Conservation (phyloP, 805 yeast genomes). For the Ogataea polymorpha region DNA sequence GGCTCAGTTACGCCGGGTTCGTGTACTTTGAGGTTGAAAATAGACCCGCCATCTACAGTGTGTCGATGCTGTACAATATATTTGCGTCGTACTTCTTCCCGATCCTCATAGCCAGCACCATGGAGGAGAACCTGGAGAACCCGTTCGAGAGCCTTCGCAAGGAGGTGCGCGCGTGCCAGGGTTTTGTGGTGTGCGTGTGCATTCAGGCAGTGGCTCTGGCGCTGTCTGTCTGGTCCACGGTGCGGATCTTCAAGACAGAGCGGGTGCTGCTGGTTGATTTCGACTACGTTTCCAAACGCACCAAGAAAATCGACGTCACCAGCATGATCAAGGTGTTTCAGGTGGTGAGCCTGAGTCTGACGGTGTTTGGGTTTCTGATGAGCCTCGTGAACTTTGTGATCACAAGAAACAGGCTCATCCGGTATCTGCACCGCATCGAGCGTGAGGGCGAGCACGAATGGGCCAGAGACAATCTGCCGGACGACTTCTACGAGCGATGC, state of each 20-base stretch:
- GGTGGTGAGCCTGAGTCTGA: conserved; percentile 22
- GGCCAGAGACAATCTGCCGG: conserved; percentile 11
- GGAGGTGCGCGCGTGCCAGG: conserved; percentile 24
- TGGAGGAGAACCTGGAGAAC: conserved; percentile 23
- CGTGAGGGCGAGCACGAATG: conserved; percentile 13
- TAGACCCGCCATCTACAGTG: conserved; percentile 21
- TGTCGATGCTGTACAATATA: conserved; percentile 25
- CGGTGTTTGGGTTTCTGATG: conserved; percentile 18
- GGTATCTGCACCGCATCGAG: conserved; percentile 27
- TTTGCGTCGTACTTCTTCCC: conserved; percentile 29
- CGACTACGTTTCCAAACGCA: conserved; percentile 11
- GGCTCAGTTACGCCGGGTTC: conserved; percentile 28
- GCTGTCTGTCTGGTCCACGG: conserved; percentile 24
- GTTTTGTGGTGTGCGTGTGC: conserved; percentile 17
- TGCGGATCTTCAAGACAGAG: conserved; percentile 13
- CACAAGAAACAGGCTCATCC: conserved; percentile 23
- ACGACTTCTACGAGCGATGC: conserved; percentile 20
- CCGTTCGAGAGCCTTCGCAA: conserved; percentile 25
- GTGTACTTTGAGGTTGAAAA: conserved; percentile 27
- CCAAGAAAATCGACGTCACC: conserved; percentile 20
- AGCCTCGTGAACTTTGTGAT: conserved; percentile 24
- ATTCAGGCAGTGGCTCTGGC: conserved; percentile 20
- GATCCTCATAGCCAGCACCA: conserved; percentile 20
- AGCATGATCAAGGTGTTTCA: conserved; percentile 22
- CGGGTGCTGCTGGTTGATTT: conserved; percentile 12